A percentile compares a stretch with the other conserved stretches of the same genome.
These are phyloP conservation scores for Hypholoma sublateritium DNA, from an alignment of 768 basidiomycete genomes.

Conservation along the genomic window DNA sequence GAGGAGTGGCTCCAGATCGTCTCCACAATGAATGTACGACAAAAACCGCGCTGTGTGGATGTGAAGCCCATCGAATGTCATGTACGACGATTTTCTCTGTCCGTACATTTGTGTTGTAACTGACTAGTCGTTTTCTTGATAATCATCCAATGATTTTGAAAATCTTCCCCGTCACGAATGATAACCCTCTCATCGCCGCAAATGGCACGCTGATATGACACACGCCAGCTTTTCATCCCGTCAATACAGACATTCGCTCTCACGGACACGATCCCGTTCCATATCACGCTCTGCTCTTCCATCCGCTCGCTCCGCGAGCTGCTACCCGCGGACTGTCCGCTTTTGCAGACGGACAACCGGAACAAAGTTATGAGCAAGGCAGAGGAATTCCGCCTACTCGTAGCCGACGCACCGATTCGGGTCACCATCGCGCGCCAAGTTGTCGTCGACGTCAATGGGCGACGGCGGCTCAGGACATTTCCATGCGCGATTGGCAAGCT, in stretches of 20 bases:
- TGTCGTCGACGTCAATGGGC: slow-evolving; percentile 36
- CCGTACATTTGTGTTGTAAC: not conserved
- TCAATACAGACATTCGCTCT: slow-evolving; percentile 47
- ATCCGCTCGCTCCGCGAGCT: slow-evolving; percentile 44
- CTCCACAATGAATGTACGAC: slow-evolving; percentile 33
- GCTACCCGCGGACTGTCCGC: slow-evolving; percentile 25
- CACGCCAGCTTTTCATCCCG: slow-evolving; percentile 36
- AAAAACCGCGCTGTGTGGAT: slow-evolving; percentile 16
- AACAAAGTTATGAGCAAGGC: not conserved
- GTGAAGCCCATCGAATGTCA: slow-evolving; percentile 48
- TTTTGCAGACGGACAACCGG: slow-evolving; percentile 17
- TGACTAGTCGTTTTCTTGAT: not conserved
- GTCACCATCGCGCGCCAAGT: slow-evolving; percentile 52
- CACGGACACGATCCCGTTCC: slow-evolving; percentile 54
- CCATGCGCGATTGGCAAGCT: slow-evolving; percentile 47
- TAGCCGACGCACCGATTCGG: slow-evolving; percentile 29
- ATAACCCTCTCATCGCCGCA: not conserved
- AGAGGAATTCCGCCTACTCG: not conserved
- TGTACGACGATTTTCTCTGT: slow-evolving; percentile 33
- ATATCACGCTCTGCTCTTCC: slow-evolving; percentile 51
- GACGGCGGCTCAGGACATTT: slow-evolving; percentile 32
- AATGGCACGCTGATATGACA: not conserved
- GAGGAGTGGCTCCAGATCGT: slow-evolving; percentile 61
- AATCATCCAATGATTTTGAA: not conserved
- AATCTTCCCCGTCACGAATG: not conserved